Base-by-base conservation (phyloP, 164 flowering plant species). In the Vitis labrusca region DNA sequence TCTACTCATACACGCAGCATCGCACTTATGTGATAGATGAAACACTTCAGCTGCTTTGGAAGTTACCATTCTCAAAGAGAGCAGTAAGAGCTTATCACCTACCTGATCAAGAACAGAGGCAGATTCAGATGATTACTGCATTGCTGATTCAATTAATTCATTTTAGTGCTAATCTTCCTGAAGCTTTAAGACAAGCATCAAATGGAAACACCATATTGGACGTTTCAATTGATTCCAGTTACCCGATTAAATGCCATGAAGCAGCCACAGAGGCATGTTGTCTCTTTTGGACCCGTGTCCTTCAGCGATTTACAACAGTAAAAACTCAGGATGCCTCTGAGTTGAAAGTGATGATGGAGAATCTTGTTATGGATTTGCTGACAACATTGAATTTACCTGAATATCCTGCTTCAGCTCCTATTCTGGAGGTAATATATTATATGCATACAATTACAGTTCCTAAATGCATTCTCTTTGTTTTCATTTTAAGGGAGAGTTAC, bases 21-120 rank as follows among this genome's bases (percentile, higher is more conserved):
- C 86, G 90, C 30, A 78, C 78, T 68, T 85, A 88, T 76, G 72
- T 96, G 64, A 80, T 93, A 54, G 98, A 96, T 74, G 99, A 96
- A 83, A 79, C 81, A 59, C 73, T 89, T 78, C 95, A 87, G 71
- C 78, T 92, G 44, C 92, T 96, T 17, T 87, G 88, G 86, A 96
- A 96, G 78, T 74, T 92, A 55, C 95, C 99, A 61, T 80, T 74
- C 73, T 86, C 98, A 48, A 93, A 92, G 78, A 86, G 94, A 65
- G 92, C 88, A 52, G 61, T 85, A 19, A 87, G 99, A 77, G 69
- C 91, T 23, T 93, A 93, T 81, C 95, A 85, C 77, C 81, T 96
- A 50, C 92, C 97, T 62, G 99, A 93, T 79, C 98, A 91, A 79
- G 99, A 96, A 27, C 97, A 96, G 76, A 85, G 78, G 73, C 99